A percentile compares a stretch with the other conserved stretches of the same genome.
phyloP scores from a whole-genome alignment of 1,284 basidiomycete genomes.

The Ustilago crameri region DNA sequence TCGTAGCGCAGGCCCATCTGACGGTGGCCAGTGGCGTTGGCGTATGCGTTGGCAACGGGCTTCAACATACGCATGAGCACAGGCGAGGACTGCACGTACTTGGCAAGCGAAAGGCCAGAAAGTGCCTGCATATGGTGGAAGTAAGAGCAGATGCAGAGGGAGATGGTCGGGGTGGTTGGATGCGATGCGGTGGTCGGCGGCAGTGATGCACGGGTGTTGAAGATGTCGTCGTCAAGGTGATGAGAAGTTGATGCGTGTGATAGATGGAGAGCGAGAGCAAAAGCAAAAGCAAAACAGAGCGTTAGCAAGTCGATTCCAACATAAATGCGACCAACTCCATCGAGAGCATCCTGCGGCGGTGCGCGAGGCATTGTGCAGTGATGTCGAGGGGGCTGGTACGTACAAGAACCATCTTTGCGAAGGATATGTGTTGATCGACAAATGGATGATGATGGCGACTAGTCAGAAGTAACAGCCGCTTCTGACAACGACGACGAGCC shows the following conservation, averaged over 20 bases:
- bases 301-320: conserved; percentile 3
- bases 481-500: conserved; percentile 14
- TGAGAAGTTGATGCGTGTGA: too few relatives aligned
- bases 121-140: conserved; percentile 27
- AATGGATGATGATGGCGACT: conserved; percentile 19
- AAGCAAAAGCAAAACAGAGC: background rate
- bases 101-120: conserved; percentile 76
- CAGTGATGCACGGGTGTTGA: too few relatives aligned
- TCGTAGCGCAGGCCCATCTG: conserved; percentile 92
- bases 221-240: background rate
- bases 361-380: too few relatives aligned
- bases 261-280: background rate
- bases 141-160: background rate
- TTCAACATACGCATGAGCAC: conserved; percentile 77
- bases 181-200: background rate
- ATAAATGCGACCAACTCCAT: too few relatives aligned
- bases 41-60: conserved; percentile 87
- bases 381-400: conserved; percentile 6
- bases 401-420: conserved; percentile 45
- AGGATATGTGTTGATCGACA: conserved; percentile 8
- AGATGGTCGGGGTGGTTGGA: background rate
- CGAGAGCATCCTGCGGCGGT: too few relatives aligned
- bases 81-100: conserved; percentile 78
- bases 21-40: conserved; percentile 83
- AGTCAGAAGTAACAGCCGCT: background rate